These are phyloP conservation scores for Plasmodium blacklocki DNA, from an alignment of 169 alveolate species.

Conservation along the genomic window DNA sequence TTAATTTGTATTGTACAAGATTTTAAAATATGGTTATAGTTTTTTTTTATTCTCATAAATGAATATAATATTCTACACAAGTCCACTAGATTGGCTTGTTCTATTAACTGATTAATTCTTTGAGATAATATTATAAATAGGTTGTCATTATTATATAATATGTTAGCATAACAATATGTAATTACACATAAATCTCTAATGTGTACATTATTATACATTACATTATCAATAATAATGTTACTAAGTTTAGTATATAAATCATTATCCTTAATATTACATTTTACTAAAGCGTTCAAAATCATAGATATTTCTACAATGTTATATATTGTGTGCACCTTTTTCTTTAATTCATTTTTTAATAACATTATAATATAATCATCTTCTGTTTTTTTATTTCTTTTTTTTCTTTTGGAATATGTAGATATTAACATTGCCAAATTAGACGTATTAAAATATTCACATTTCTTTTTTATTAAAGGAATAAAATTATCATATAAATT, in stretches of 20 bases:
- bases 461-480: constrained; percentile 58
- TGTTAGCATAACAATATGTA: constrained; percentile 53
- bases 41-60: constrained; percentile 45
- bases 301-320: constrained; percentile 71
- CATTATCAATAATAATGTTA: constrained; percentile 49
- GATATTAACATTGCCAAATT: constrained; percentile 76
- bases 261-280: constrained; percentile 63
- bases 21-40: constrained; percentile 68
- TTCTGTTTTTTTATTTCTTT: background rate
- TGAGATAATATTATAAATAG: constrained; percentile 64
- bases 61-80: constrained; percentile 69
- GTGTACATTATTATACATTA: constrained; percentile 47
- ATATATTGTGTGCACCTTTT: constrained; percentile 50
- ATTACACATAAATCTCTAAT: constrained; percentile 71
- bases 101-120: constrained; percentile 39
- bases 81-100: constrained; percentile 53
- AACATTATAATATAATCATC: constrained; percentile 39
- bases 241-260: constrained; percentile 49
- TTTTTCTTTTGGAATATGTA: constrained; percentile 55
- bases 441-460: constrained; percentile 70
- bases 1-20: constrained; percentile 18
- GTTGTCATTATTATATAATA: constrained; percentile 49
- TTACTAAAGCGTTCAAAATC: constrained; percentile 71
- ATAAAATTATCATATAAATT: constrained; percentile 71
- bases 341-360: constrained; percentile 74